A percentile compares a stretch with the other conserved stretches of the same genome.
Conservation (phyloP, 768 basidiomycete genomes). For the Terana coerulea region DNA sequence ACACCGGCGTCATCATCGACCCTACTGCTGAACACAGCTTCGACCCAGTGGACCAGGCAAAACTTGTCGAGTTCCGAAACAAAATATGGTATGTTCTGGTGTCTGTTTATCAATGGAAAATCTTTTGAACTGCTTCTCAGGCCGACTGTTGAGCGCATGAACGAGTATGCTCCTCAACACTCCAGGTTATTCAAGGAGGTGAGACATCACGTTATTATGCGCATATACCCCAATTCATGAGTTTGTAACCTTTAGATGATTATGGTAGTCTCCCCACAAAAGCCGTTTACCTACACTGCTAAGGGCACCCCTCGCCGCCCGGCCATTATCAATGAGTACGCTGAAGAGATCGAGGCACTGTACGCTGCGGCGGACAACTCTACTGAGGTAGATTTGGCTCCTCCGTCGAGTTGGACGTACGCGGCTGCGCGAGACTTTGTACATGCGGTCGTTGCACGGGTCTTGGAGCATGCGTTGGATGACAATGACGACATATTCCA, state of each 20-base stretch:
- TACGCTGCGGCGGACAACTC: slow-evolving; percentile 31
- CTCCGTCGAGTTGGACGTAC: slow-evolving; percentile 25
- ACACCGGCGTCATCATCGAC: slow-evolving; percentile 31
- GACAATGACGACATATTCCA: slow-evolving; percentile 38
- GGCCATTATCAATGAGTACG: slow-evolving; percentile 34
- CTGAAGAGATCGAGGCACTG: slow-evolving; percentile 35
- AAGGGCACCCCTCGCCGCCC: slow-evolving; percentile 38
- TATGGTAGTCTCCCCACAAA: slow-evolving; percentile 32
- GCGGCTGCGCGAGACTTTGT: slow-evolving; percentile 27
- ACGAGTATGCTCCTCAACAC: slow-evolving; percentile 40
- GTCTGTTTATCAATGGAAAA: not conserved
- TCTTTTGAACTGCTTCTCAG: slow-evolving; percentile 20
- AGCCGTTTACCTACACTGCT: slow-evolving; percentile 40
- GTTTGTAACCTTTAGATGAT: slow-evolving; percentile 36
- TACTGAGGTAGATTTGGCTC: slow-evolving; percentile 25
- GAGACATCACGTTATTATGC: not conserved
- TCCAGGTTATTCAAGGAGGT: slow-evolving; percentile 46
- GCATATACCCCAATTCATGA: too few species aligned
- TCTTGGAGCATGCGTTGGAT: slow-evolving; percentile 24
- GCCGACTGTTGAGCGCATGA: slow-evolving; percentile 39
- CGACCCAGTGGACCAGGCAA: slow-evolving; percentile 20
- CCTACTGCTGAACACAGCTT: slow-evolving; percentile 24
- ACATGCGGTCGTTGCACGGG: slow-evolving; percentile 28
- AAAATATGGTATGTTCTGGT: slow-evolving; percentile 20
- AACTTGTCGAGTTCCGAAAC: slow-evolving; percentile 21